Conservation (phyloP, 352 stramenopile genomes). For the Pythium rhizo-oryzae region DNA sequence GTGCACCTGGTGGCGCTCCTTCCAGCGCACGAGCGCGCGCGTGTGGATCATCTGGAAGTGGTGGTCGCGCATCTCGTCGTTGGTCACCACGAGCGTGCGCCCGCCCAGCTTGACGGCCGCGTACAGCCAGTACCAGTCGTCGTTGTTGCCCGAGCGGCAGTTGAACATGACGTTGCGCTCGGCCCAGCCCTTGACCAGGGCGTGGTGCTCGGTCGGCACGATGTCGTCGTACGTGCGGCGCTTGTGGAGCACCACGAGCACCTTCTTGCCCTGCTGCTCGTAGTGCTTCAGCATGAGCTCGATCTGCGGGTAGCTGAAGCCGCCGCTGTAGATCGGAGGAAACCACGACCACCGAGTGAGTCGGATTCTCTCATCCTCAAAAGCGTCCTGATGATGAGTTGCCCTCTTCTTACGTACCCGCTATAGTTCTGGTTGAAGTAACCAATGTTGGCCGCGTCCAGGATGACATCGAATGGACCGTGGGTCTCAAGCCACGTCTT, state of each 20-base stretch:
- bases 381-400: not conserved
- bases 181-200: constrained; percentile 81
- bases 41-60: constrained; percentile 99
- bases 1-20: constrained; percentile 96
- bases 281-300: constrained; percentile 93
- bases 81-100: constrained; percentile 92
- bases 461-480: constrained; percentile 91
- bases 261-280: constrained; percentile 78
- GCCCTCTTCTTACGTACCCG: constrained; percentile 42
- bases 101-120: constrained; percentile 86
- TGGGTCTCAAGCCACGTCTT: constrained; percentile 75
- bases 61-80: constrained; percentile 99
- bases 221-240: constrained; percentile 92
- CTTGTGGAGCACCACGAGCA: constrained; percentile 96
- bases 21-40: constrained; percentile 95
- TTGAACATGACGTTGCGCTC: constrained; percentile 89
- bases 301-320: constrained; percentile 97
- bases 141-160: constrained; percentile 95
- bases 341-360: constrained; percentile 3
- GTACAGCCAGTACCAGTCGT: constrained; percentile 99
- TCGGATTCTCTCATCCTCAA: not conserved
- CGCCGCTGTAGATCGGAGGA: constrained; percentile 49
- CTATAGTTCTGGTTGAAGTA: constrained; percentile 98
- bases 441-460: constrained; percentile 98
- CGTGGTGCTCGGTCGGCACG: constrained; percentile 73